Evolutionary conservation across 345 rosid species (phyloP), one percentile per base, ranked within the genome.

Genomic region (Populus ilicifolia): DNA sequence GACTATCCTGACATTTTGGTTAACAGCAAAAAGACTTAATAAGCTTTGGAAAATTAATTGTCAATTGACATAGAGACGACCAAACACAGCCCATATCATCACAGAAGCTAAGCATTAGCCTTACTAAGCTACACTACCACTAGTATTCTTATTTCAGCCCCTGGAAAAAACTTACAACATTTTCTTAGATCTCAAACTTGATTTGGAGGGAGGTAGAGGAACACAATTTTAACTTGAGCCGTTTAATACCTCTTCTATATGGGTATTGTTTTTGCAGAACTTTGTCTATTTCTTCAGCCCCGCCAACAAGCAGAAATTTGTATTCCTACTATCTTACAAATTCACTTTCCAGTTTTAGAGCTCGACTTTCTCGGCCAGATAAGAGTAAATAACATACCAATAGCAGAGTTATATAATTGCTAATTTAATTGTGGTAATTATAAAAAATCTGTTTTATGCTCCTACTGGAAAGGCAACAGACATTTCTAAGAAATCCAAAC

Each of bases 1-100:
- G 21, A 36, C 18, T 59, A 41, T 65, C 68, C 76, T 78, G 48
- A n/a, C 20, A 63, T 70, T 39, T 56, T n/a, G 44, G 7, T 70
- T 25, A 70, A 70, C 33, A 70, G 61, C 69, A 9, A 16, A 14
- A 46, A 5, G 6, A 46, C 29, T 43, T 11, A 9, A 70, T 61
- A 33, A 62, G 65, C 46, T 77, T 5, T 41, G 61, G 29, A 23
- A 38, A 5, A 16, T 21, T 13, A 14, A 39, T 23, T 41, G 14
- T 36, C 64, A 21, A 35, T 10, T 14, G 23, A 5, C 39, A 5
- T 38, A 17, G 48, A 68, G 46, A 33, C 12, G 12, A 2, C 17
- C n/a, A 54, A 36, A 50, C 56, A 52, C 73, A 68, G 2, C 50
- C 50, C 36, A 66, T 25, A n/a, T 41, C 52, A 50, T 63, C 68